Base-by-base conservation (phyloP, 73 alveolate species). In the Paramecium bursaria region DNA sequence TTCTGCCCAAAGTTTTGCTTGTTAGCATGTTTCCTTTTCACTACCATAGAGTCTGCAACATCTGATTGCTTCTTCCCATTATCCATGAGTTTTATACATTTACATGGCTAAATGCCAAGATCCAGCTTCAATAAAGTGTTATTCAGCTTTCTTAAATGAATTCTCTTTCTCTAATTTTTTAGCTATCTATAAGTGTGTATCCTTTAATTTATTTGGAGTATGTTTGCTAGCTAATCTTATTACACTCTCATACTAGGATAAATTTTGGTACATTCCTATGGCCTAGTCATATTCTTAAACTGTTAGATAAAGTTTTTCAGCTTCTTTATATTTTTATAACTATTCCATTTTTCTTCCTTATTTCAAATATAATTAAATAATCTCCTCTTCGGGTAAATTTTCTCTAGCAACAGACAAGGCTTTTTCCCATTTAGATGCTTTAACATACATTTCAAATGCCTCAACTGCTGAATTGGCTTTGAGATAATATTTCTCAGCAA, bases 231-330 rank as follows among this genome's bases (percentile, higher is more conserved):
- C 99, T 55, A 98, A 91, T 75, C 99, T 92, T 50, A 98, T 89
- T 98, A 98, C 97, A 88, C 97, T 93, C 90, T 98, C 99, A 90
- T 92, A 98, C 90, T 94, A 96, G 90, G 95, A 93, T 31, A 73
- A 46, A 23, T 93, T 92, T 88, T 90, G 90, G 87, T 97, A 94
- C 99, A 98, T 98, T 73, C 94, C 93, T 86, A 98, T 98, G 75
- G 99, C 99, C 46, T 95, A 94, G 82, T 98, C 99, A 19, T 97
- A 97, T 52, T 98, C 99, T 39, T 96, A 94, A 29, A 97, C 99
- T 73, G 97, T 90, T 74, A 97, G 80, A 88, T 96, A 98, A 93
- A 97, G 90, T 91, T 94, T 94, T 82, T 98, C 99, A 2, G 99
- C 99, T 75, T 98, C 99, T 87, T 94, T 96, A 55, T 85, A 94